Percentiles rank a stretch among this genome's conserved stretches.
phyloP scores from a whole-genome alignment of 2,329 filamentous ascomycete species.

The Alternaria sp. region DNA sequence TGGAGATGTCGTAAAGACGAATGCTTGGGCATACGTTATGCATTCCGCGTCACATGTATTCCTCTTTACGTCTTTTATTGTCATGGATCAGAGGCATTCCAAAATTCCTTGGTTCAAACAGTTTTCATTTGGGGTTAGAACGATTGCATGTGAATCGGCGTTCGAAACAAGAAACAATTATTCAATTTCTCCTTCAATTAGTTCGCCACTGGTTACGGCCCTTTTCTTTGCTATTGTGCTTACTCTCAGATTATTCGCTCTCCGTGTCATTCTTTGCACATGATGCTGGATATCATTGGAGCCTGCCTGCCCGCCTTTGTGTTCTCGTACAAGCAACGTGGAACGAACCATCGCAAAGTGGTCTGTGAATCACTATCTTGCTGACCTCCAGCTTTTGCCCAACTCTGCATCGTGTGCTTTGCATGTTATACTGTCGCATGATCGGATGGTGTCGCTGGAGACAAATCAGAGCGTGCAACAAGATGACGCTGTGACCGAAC shows the following conservation, averaged over 20 bases:
- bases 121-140: constrained; percentile 30
- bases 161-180: constrained; percentile 39
- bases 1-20: constrained; percentile 5
- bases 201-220: neutral
- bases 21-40: constrained; percentile 10
- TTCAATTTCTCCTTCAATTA: constrained; percentile 10
- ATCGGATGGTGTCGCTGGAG: constrained; percentile 8
- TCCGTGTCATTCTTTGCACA: neutral
- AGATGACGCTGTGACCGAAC: constrained; percentile 4
- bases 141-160: constrained; percentile 39
- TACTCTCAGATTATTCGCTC: neutral
- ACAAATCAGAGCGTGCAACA: constrained; percentile 3
- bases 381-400: neutral
- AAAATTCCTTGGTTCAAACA: constrained; percentile 22
- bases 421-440: constrained; percentile 17
- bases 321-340: constrained; percentile 34
- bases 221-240: neutral
- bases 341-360: constrained; percentile 33
- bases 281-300: constrained; percentile 4
- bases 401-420: constrained; percentile 12
- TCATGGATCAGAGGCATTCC: constrained; percentile 10
- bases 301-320: constrained; percentile 11
- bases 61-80: constrained; percentile 7
- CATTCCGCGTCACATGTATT: constrained; percentile 13
- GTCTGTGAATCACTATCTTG: constrained; percentile 24